Conservation (phyloP, 2,329 filamentous ascomycete genomes). For the Fusarium sterilihyphosum region DNA sequence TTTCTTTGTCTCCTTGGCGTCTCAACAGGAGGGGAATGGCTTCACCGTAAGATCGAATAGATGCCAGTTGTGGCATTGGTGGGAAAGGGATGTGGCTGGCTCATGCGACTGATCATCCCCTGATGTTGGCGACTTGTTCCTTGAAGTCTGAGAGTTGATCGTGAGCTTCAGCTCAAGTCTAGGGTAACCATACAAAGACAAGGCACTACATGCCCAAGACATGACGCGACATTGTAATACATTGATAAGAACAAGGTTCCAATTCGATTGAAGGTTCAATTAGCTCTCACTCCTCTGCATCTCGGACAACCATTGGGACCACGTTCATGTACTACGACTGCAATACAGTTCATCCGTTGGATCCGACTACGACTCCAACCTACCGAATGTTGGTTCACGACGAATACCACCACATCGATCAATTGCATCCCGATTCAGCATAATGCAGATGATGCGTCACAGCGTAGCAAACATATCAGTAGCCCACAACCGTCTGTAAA, state of each 20-base stretch:
- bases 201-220: constrained; percentile 3
- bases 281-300: neutral
- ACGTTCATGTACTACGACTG: constrained; percentile 16
- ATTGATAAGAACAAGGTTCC: neutral
- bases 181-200: constrained; percentile 14
- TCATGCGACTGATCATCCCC: neutral
- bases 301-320: constrained; percentile 12
- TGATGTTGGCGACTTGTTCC: neutral
- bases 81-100: neutral
- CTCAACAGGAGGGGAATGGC: constrained; percentile 28
- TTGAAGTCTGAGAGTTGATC: neutral
- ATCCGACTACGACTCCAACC: neutral
- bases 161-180: neutral
- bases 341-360: constrained; percentile 16
- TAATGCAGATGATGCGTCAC: constrained; percentile 24
- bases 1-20: constrained; percentile 14
- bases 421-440: constrained; percentile 12
- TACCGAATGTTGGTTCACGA: constrained; percentile 9
- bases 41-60: neutral
- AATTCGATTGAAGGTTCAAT: neutral
- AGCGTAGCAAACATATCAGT: constrained; percentile 6
- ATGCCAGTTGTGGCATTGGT: neutral
- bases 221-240: neutral
- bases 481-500: constrained; percentile 3
- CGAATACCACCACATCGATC: constrained; percentile 1